phyloP scores from a whole-genome alignment of 306 rosid species.

The Corylus heterophylla region DNA sequence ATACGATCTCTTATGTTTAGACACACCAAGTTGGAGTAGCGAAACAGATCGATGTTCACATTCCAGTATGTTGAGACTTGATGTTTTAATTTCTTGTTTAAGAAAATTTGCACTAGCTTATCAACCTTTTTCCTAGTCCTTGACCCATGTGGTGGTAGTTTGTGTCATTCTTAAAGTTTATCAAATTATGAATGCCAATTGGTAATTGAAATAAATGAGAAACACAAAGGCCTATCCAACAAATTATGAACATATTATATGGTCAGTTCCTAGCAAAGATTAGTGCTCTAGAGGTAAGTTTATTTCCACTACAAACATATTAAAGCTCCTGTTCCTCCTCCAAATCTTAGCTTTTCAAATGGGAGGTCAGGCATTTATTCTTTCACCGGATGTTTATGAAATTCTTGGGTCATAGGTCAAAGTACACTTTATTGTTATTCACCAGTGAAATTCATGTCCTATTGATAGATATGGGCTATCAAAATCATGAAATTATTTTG shows the following conservation, averaged over 20 bases:
- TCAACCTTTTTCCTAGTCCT: not conserved
- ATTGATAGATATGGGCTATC: not conserved
- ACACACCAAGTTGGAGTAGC: slow-evolving; percentile 48
- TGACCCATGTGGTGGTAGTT: not conserved
- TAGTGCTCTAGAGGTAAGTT: not conserved
- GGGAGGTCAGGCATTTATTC: not conserved
- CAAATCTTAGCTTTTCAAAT: not conserved
- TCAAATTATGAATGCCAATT: not conserved
- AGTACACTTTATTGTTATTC: not conserved
- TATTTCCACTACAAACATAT: not conserved
- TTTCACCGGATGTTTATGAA: not conserved
- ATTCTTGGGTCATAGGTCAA: not conserved
- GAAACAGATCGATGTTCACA: slow-evolving; percentile 39
- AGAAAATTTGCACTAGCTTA: slow-evolving; percentile 1
- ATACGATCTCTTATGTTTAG: slow-evolving; percentile 75
- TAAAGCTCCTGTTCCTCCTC: not conserved
- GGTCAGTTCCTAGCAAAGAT: not conserved
- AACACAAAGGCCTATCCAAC: too few species aligned
- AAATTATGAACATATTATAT: not conserved
- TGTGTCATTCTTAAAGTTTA: not conserved
- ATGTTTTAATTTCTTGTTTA: not conserved
- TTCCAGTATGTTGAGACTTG: slow-evolving; percentile 42
- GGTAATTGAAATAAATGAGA: slow-evolving; percentile 2
- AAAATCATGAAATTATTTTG: not conserved
- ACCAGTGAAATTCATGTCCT: not conserved